Percentiles rank a stretch among this genome's conserved stretches.
phyloP scores from a whole-genome alignment of 306 rosid genomes.

The Comarum palustre region DNA sequence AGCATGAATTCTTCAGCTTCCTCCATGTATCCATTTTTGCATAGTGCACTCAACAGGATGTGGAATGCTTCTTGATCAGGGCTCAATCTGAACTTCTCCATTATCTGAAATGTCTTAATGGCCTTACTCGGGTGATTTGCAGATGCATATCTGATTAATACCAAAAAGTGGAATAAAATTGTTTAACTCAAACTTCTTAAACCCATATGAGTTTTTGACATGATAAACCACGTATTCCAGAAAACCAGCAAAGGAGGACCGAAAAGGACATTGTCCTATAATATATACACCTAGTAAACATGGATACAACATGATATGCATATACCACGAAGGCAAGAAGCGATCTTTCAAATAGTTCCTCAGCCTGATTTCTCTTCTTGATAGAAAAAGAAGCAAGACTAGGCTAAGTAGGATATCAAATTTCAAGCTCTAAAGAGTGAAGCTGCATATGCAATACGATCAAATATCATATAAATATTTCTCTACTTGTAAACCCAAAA shows the following conservation, averaged over 20 bases:
- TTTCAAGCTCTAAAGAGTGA: neutral
- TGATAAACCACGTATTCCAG: neutral
- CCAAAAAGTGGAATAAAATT: constrained; percentile 10
- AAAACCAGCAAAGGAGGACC: neutral
- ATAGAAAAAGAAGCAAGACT: no score
- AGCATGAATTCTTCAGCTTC: constrained; percentile 95
- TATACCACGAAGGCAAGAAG: neutral
- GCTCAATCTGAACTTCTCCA: constrained; percentile 71
- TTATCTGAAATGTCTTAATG: constrained; percentile 64
- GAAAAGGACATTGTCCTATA: neutral
- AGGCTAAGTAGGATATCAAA: neutral
- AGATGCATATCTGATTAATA: constrained; percentile 63
- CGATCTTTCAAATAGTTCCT: neutral
- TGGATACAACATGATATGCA: neutral
- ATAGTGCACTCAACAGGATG: constrained; percentile 58
- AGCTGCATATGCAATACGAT: neutral
- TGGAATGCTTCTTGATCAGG: constrained; percentile 68
- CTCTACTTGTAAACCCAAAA: neutral
- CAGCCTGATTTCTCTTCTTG: neutral
- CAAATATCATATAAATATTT: neutral
- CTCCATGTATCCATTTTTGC: constrained; percentile 65
- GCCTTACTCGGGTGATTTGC: constrained; percentile 53
- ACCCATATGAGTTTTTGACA: neutral
- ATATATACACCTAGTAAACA: no score
- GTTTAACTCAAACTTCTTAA: neutral